Evolutionary conservation across 768 basidiomycete species (phyloP).

Genomic region (Scleroderma citrinum): DNA sequence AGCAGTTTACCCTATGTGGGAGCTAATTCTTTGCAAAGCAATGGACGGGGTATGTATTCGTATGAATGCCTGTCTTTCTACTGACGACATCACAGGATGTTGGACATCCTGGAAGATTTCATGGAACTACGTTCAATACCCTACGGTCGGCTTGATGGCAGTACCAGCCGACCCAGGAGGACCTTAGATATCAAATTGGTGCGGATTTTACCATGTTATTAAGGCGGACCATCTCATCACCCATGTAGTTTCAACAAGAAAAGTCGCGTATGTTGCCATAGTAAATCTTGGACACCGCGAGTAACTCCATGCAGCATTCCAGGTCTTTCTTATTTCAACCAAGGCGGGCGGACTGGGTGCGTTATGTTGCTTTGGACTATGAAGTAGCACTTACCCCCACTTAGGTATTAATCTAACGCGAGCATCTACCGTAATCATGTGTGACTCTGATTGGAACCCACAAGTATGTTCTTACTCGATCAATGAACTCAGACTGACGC

Average conservation of each 20-base stretch:
- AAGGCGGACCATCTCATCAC: not conserved
- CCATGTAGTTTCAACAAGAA: conserved; percentile 49
- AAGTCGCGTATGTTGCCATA: conserved; percentile 40
- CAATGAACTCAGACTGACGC: conserved; percentile 3
- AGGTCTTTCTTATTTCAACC: conserved; percentile 67
- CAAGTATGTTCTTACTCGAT: conserved; percentile 23
- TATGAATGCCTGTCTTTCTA: not conserved
- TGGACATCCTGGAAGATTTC: conserved; percentile 65
- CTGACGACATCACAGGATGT: conserved; percentile 41
- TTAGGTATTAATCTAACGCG: conserved; percentile 77
- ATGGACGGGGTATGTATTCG: conserved; percentile 46
- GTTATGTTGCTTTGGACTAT: conserved; percentile 3
- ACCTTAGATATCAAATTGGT: conserved; percentile 54
- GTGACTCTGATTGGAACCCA: conserved; percentile 65
- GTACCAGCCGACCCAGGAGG: conserved; percentile 46
- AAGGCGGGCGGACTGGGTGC: conserved; percentile 65
- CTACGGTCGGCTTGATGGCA: conserved; percentile 59
- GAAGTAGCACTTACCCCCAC: conserved; percentile 15
- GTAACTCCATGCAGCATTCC: conserved; percentile 37
- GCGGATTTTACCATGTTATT: conserved; percentile 8
- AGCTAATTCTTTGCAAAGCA: conserved; percentile 34
- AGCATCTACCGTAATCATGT: conserved; percentile 76
- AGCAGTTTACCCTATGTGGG: not conserved
- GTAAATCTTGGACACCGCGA: conserved; percentile 2
- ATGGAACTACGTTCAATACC: conserved; percentile 52